Percentiles rank a stretch among this genome's conserved stretches.
Conservation (phyloP, 305 asterid species). For the Fraxinus xanthoxyloides region DNA sequence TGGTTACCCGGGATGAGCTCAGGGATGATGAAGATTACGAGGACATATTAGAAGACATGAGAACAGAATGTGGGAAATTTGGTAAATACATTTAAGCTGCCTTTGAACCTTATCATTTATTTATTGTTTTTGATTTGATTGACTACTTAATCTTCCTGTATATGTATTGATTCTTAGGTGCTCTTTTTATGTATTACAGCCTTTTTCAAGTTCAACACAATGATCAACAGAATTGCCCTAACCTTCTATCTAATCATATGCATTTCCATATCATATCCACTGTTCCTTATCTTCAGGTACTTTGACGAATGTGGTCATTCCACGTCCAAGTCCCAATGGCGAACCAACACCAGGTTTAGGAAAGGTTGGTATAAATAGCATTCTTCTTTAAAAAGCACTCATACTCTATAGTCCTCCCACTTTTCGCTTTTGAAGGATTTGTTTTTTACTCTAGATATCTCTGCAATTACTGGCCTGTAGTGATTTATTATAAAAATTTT, state of each 20-base stretch:
- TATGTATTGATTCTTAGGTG: background rate
- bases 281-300: constrained; percentile 25
- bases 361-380: constrained; percentile 32
- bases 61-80: constrained; percentile 79
- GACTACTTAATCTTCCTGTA: background rate
- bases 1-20: constrained; percentile 75
- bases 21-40: constrained; percentile 79
- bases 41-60: constrained; percentile 93
- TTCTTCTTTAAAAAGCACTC: background rate
- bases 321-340: constrained; percentile 41
- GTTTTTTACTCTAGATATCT: background rate
- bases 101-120: background rate
- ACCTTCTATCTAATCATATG: background rate
- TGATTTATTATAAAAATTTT: background rate
- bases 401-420: background rate
- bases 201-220: constrained; percentile 21
- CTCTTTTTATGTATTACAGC: constrained; percentile 11
- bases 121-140: background rate
- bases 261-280: background rate
- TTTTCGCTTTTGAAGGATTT: background rate
- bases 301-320: constrained; percentile 43
- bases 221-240: constrained; percentile 22
- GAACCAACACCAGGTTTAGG: constrained; percentile 44
- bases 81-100: constrained; percentile 41
- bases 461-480: background rate